These are phyloP conservation scores for Pisolithus albus DNA, from an alignment of 768 basidiomycete genomes.

Conservation along the genomic window DNA sequence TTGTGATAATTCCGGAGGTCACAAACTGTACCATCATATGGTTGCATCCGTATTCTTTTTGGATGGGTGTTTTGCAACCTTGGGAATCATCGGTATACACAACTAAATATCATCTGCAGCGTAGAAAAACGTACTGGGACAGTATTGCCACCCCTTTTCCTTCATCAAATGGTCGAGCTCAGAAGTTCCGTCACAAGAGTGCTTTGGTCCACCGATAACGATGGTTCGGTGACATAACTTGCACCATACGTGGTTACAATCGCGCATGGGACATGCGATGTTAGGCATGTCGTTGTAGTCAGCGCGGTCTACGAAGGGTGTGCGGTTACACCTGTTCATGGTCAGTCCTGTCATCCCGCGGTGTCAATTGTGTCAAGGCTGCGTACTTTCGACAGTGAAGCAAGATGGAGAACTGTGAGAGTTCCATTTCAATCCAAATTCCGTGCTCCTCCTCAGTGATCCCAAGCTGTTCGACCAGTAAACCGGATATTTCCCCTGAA, in stretches of 20 bases:
- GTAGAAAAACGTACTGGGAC: slow-evolving; percentile 41
- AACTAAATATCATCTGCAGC: neutral
- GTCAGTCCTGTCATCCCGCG: neutral
- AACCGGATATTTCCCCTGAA: slow-evolving; percentile 32
- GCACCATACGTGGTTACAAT: slow-evolving; percentile 53
- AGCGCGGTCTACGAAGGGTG: slow-evolving; percentile 43
- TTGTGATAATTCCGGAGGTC: neutral
- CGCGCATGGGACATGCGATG: slow-evolving; percentile 43
- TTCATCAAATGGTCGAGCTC: slow-evolving; percentile 50
- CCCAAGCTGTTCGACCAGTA: slow-evolving; percentile 39
- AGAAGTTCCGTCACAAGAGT: slow-evolving; percentile 53
- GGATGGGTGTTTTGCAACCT: slow-evolving; percentile 45
- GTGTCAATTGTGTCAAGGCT: neutral
- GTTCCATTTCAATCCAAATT: slow-evolving; percentile 41
- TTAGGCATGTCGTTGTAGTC: slow-evolving; percentile 36
- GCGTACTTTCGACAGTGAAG: slow-evolving; percentile 47
- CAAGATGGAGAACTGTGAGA: slow-evolving; percentile 36
- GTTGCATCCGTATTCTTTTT: slow-evolving; percentile 47
- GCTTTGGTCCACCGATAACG: slow-evolving; percentile 30
- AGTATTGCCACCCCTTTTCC: slow-evolving; percentile 55
- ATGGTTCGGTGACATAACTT: slow-evolving; percentile 46
- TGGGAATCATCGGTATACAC: neutral
- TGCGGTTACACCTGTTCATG: slow-evolving; percentile 39
- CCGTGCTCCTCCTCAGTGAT: slow-evolving; percentile 36
- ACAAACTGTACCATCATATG: slow-evolving; percentile 46